Base-by-base conservation (phyloP, 805 yeast genomes). In the Candida pseudofarinosa region DNA sequence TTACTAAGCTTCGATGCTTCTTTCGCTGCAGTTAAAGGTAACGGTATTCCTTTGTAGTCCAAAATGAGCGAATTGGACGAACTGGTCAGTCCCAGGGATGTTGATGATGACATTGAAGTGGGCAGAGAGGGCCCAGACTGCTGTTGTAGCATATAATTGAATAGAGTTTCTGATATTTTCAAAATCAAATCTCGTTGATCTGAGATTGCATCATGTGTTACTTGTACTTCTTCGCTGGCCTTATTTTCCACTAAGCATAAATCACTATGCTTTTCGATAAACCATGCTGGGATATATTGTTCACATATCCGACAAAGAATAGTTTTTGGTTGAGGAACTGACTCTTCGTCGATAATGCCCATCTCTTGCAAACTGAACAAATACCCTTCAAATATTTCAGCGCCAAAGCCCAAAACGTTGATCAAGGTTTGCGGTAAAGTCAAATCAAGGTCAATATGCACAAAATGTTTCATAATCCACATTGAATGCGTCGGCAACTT, bases 241-340 rank as follows among this genome's bases (percentile, higher is more conserved):
- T 81, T 77, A 63, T 89, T 96, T 59, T 90, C 97, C 30, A 87
- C 77, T 20, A 86, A 71, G 54, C 99, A 93, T 37, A 86, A 67
- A 55, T 89, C 93, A 1, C 91, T 83, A 63, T 93, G 99, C 39
- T 83, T 76, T 53, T 91, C 99, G 33, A 93, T 71, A 85, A 95
- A 93, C 99, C 99, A 93, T 3, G 89, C 85, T 3, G 96, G 97
- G n/a, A 89, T 81, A 38, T 77, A 77, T 23, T 81, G 80, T 56
- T 93, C 99, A 63, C 99, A 93, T 19, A 93, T 89, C 38, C 97
- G 76, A 61, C 99, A 93, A 26, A 93, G 67, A 31, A 86, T 88
- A 43, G 81, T 74, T 18, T 83, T 82, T 1, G 96, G 97, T n/a
- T 80, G 75, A 0, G 96, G 95, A 0, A 88, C 73, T 45, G 73